Conservation (phyloP, 23 red algal species). For the Gracilaria caudata region DNA sequence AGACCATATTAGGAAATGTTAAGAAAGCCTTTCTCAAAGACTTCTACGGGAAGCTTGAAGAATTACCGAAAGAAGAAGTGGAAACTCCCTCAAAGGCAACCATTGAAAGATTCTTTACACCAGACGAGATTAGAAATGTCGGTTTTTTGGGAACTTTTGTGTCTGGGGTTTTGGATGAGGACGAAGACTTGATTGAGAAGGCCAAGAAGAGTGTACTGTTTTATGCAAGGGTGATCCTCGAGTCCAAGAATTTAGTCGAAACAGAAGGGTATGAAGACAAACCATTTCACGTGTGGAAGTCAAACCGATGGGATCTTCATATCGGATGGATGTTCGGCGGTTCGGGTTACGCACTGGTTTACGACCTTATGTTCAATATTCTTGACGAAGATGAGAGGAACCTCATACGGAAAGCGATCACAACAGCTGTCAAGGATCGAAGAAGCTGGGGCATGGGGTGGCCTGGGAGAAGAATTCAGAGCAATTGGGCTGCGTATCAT, state of each 20-base stretch:
- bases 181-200: slow-evolving; percentile 32
- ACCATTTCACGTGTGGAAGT: slow-evolving; percentile 55
- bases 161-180: slow-evolving; percentile 37
- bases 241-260: slow-evolving; percentile 39
- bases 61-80: slow-evolving; percentile 47
- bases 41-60: slow-evolving; percentile 33
- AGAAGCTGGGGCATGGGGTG: slow-evolving; percentile 78
- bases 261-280: slow-evolving; percentile 25
- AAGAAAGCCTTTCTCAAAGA: slow-evolving; percentile 19
- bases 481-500: slow-evolving; percentile 79
- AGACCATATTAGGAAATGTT: slow-evolving; percentile 12
- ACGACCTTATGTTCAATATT: slow-evolving; percentile 68
- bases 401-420: slow-evolving; percentile 69
- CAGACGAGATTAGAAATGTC: slow-evolving; percentile 40
- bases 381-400: slow-evolving; percentile 10
- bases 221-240: slow-evolving; percentile 60
- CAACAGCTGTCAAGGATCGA: slow-evolving; percentile 50
- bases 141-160: slow-evolving; percentile 30
- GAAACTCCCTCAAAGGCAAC: slow-evolving; percentile 27
- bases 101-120: slow-evolving; percentile 48
- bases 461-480: slow-evolving; percentile 64
- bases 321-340: slow-evolving; percentile 69
- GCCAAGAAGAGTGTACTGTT: slow-evolving; percentile 54
- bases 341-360: slow-evolving; percentile 47
- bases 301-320: slow-evolving; percentile 59